Percentiles rank a stretch among this genome's conserved stretches.
These are phyloP conservation scores for Vitis amurensis DNA, from an alignment of 164 flowering plant genomes.

Conservation along the genomic window DNA sequence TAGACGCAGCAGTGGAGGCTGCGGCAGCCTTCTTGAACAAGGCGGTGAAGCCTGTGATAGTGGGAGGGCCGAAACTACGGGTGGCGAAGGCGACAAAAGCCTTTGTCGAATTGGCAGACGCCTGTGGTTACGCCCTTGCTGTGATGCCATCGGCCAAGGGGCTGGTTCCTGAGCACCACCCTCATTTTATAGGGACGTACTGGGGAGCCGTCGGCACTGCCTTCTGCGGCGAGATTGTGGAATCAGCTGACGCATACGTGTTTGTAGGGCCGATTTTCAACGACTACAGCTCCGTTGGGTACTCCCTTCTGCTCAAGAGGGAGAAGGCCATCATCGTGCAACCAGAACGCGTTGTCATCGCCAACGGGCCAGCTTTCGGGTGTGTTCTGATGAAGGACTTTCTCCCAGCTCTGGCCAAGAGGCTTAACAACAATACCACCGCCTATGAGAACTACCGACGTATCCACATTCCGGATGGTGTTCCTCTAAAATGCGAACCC, in stretches of 20 bases:
- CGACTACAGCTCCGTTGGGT: conserved; percentile 41
- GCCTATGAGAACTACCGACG: conserved; percentile 31
- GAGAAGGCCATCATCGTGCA: conserved; percentile 41
- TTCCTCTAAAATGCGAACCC: conserved; percentile 20
- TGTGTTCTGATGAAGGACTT: conserved; percentile 39
- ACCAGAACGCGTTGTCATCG: conserved; percentile 34
- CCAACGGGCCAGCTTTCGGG: conserved; percentile 34
- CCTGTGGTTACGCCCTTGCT: conserved; percentile 28
- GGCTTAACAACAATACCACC: conserved; percentile 22
- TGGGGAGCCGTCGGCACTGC: conserved; percentile 41
- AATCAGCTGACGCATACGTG: conserved; percentile 36
- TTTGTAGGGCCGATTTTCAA: conserved; percentile 37
- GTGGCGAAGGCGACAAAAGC: conserved; percentile 32
- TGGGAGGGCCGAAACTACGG: conserved; percentile 35
- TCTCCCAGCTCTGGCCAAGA: conserved; percentile 23
- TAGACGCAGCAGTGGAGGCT: conserved; percentile 38
- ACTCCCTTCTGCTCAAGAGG: conserved; percentile 37
- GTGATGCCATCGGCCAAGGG: conserved; percentile 45
- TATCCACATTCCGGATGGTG: conserved; percentile 29
- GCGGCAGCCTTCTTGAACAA: conserved; percentile 30
- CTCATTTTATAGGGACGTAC: conserved; percentile 35
- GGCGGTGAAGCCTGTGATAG: conserved; percentile 40
- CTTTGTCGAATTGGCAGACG: conserved; percentile 33
- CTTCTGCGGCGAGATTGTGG: conserved; percentile 38
- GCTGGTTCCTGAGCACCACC: conserved; percentile 29